Percentiles rank a stretch among this genome's conserved stretches.
Evolutionary conservation across 768 basidiomycete species (phyloP).

Genomic region (Boletus rubropictus): DNA sequence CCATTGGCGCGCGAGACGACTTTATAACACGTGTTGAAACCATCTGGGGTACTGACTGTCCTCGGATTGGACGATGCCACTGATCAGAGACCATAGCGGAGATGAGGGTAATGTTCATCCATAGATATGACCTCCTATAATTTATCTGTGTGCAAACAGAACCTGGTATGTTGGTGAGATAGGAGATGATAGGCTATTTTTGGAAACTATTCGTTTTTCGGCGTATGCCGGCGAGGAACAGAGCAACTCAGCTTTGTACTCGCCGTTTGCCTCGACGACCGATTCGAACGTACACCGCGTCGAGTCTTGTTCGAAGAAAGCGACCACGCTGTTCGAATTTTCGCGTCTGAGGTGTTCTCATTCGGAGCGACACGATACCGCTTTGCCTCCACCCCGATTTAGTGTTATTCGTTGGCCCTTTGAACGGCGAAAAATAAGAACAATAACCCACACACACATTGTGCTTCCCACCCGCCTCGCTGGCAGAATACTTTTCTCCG

Average conservation of each 20-base stretch:
- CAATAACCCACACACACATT: constrained; percentile 11
- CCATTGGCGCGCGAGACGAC: too few species aligned
- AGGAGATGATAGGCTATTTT: background rate
- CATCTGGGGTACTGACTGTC: too few species aligned
- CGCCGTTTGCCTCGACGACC: constrained; percentile 8
- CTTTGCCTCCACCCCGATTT: constrained; percentile 19
- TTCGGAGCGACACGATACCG: constrained; percentile 1
- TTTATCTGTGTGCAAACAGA: too few species aligned
- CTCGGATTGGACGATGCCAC: too few species aligned
- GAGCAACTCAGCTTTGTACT: constrained; percentile 8
- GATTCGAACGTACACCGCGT: constrained; percentile 1
- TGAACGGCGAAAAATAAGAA: constrained; percentile 9
- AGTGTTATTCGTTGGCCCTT: constrained; percentile 6
- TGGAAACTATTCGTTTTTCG: constrained; percentile 12
- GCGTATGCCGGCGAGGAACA: constrained; percentile 17
- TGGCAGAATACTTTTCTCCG: background rate
- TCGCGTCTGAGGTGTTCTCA: background rate
- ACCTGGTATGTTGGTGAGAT: too few species aligned
- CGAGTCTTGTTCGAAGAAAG: background rate
- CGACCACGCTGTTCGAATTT: background rate
- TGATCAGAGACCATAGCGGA: too few species aligned
- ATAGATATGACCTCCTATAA: too few species aligned
- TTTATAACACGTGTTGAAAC: too few species aligned
- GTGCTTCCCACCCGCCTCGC: background rate
- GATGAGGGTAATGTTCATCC: background rate